These are phyloP conservation scores for Dictyostelium discoideum DNA, from an alignment of 78 protist genomes.

Conservation along the genomic window dicty_2.7 NC_007089.4:3628001-3628500, in stretches of 20 bases:
- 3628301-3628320: conserved; percentile 44
- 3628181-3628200: conserved; percentile 18
- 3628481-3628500: too few relatives aligned
- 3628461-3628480: neutral
- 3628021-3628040: conserved; percentile 71
- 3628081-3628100: conserved; percentile 79
- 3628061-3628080: conserved; percentile 47
- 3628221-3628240: conserved; percentile 43
- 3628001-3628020: conserved; percentile 22
- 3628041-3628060: conserved; percentile 55
- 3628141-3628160: conserved; percentile 1
- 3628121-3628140: conserved; percentile 57
- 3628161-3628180: neutral
- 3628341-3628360: conserved; percentile 72
- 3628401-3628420: conserved; percentile 41
- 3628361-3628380: conserved; percentile 31
- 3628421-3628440: conserved; percentile 35
- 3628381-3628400: conserved; percentile 66
- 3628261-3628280: conserved; percentile 64
- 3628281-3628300: conserved; percentile 61
- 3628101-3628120: conserved; percentile 73
- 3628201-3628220: conserved; percentile 12
- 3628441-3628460: conserved; percentile 22
- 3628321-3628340: conserved; percentile 50
- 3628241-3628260: conserved; percentile 55